Evolutionary conservation across 345 rosid genomes (phyloP), one percentile per base, ranked within the genome.

Genomic region (Linum lewisii): DNA sequence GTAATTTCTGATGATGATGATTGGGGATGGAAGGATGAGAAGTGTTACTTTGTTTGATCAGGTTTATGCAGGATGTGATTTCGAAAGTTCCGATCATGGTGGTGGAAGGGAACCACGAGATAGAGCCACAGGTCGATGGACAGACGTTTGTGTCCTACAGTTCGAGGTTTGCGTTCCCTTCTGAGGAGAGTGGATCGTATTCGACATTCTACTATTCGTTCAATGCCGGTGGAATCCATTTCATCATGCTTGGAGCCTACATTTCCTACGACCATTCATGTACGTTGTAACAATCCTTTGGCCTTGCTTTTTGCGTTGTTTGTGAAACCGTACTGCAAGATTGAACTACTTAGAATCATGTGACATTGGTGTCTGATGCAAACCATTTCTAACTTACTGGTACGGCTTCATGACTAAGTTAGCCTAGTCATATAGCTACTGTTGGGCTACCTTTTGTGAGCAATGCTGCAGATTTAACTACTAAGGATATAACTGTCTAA

Each of bases 81-180:
- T 87, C 96, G 15, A 82, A 76, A 77, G 80, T 82, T 62, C 96
- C 98, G 21, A 85, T 82, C 75, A 91, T 91, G 96, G 91, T 87
- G 63, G 72, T 82, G 16, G 88, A 80, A 69, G 98, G 98, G 21
- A 91, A 88, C 79, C 92, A 91, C 60, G 92, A 88, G 69, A 88
- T 91, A 54, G 98, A 91, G 64, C 83, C 83, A 62, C 96, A 91
- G 70, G 86, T 65, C 58, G 74, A 73, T 9, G 80, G 80, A 61
- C 57, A 79, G 61, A 84, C 87, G 54, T 91, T 88, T 77, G 66
- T 82, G 57, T 82, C 96, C 20, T 88, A 91, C 72, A 62, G 73
- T 70, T 78, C 85, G 38, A 81, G 98, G 59, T 91, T 79, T 69
- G 70, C 95, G 1, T 74, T 84, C 79, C 95, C 96, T 22, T 70